These are phyloP conservation scores for Alnus glutinosa DNA, from an alignment of 306 rosid species.

Conservation along the genomic window DNA sequence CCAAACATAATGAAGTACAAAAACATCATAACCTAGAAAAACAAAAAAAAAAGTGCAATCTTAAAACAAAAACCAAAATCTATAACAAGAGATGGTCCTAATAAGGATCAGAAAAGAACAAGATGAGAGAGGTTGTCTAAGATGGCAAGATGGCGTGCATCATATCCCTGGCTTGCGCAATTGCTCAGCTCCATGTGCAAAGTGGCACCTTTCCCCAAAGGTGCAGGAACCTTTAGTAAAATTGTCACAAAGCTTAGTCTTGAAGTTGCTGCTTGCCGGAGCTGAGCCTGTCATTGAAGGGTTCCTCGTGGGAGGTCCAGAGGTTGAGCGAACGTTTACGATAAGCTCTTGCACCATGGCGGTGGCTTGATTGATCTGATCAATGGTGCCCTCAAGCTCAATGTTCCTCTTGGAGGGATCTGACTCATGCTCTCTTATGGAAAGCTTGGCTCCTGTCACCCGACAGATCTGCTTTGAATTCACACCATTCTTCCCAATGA, in stretches of 20 bases:
- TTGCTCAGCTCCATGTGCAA: slow-evolving; percentile 78
- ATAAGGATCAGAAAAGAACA: not conserved
- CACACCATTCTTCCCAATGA: slow-evolving; percentile 81
- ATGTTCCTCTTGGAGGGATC: slow-evolving; percentile 74
- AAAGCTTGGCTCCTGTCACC: slow-evolving; percentile 76
- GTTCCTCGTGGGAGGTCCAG: slow-evolving; percentile 50
- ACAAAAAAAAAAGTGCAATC: not conserved
- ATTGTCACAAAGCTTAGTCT: slow-evolving; percentile 79
- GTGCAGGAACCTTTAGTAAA: slow-evolving; percentile 75
- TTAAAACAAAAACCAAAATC: not conserved
- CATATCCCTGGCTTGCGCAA: slow-evolving; percentile 58
- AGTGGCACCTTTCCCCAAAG: slow-evolving; percentile 85
- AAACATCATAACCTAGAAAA: not conserved
- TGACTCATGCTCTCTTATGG: slow-evolving; percentile 70
- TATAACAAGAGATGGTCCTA: not conserved
- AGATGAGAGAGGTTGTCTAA: not conserved
- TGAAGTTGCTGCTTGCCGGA: slow-evolving; percentile 52
- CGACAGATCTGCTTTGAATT: slow-evolving; percentile 84
- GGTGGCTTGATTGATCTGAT: slow-evolving; percentile 78
- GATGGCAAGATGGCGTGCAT: not conserved
- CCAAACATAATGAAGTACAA: not conserved
- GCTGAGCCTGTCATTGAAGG: slow-evolving; percentile 27
- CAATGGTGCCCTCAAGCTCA: slow-evolving; percentile 83
- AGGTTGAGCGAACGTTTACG: slow-evolving; percentile 51
- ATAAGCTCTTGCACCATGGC: slow-evolving; percentile 85